Conservation (phyloP, 1,139 yeast genomes). For the Taphrina sp. region DNA sequence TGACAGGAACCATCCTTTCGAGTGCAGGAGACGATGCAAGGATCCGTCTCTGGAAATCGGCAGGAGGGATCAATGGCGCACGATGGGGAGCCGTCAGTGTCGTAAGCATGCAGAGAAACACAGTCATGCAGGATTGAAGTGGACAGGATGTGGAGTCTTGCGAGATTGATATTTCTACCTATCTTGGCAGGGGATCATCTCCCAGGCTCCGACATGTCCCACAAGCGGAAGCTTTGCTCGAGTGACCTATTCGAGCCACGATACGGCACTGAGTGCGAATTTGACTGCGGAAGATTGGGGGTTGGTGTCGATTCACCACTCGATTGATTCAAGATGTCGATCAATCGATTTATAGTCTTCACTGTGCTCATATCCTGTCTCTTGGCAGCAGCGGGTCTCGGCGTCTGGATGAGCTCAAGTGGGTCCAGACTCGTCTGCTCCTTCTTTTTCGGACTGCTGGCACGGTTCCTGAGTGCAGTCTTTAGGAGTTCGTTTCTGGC, state of each 20-base stretch:
- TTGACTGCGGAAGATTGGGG: neutral
- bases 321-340: slow-evolving; percentile 3
- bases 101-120: slow-evolving; percentile 7
- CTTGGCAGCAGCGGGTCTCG: too few relatives aligned
- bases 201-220: neutral
- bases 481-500: neutral
- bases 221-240: slow-evolving; percentile 15
- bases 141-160: neutral
- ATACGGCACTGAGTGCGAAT: neutral
- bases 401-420: too few relatives aligned
- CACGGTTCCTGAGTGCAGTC: neutral
- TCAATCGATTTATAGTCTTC: slow-evolving; percentile 13
- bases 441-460: too few relatives aligned
- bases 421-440: too few relatives aligned
- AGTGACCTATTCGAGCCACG: slow-evolving; percentile 17
- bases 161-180: too few relatives aligned
- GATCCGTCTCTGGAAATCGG: slow-evolving; percentile 76
- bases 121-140: slow-evolving; percentile 12
- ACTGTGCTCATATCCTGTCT: slow-evolving; percentile 8
- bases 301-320: neutral
- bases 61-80: slow-evolving; percentile 22
- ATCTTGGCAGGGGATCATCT: too few relatives aligned
- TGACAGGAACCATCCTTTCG: slow-evolving; percentile 86
- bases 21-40: slow-evolving; percentile 96
- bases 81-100: slow-evolving; percentile 20